Evolutionary conservation across 1,139 yeast species (phyloP).

Genomic region (Geotrichum phurueaensis): DNA sequence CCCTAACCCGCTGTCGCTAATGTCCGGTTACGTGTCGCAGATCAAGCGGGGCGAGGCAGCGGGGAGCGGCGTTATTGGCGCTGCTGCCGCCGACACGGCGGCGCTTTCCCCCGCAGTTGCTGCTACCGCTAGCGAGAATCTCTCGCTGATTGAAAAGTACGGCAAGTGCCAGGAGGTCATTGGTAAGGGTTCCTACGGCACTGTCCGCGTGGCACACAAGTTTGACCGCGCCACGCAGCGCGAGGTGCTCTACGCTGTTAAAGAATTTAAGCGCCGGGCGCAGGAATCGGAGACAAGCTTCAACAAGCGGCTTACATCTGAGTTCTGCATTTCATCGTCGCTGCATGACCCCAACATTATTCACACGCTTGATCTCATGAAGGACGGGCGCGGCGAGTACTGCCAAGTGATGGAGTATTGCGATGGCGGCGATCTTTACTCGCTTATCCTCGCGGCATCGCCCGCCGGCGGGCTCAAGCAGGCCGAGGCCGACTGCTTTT

Average conservation of each 20-base stretch:
- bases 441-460: slow-evolving; percentile 60
- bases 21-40: slow-evolving; percentile 60
- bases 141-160: slow-evolving; percentile 56
- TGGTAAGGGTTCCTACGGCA: slow-evolving; percentile 84
- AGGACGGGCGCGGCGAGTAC: slow-evolving; percentile 87
- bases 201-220: slow-evolving; percentile 67
- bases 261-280: slow-evolving; percentile 60
- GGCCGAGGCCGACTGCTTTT: slow-evolving; percentile 90
- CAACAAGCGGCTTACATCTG: slow-evolving; percentile 69
- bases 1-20: slow-evolving; percentile 43
- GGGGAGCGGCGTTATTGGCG: slow-evolving; percentile 12
- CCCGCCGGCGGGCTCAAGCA: slow-evolving; percentile 72
- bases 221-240: slow-evolving; percentile 38
- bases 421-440: slow-evolving; percentile 88
- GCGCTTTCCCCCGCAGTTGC: background rate
- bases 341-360: slow-evolving; percentile 75
- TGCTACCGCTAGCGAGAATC: background rate
- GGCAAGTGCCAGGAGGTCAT: slow-evolving; percentile 75
- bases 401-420: slow-evolving; percentile 97
- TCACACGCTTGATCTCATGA: slow-evolving; percentile 76
- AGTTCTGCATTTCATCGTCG: slow-evolving; percentile 79
- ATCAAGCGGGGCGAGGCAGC: slow-evolving; percentile 17
- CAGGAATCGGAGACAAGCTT: slow-evolving; percentile 55
- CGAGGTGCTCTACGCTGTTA: slow-evolving; percentile 68
- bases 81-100: slow-evolving; percentile 20